Conservation (phyloP, 164 flowering plant genomes). For the Taxillus chinensis region DNA sequence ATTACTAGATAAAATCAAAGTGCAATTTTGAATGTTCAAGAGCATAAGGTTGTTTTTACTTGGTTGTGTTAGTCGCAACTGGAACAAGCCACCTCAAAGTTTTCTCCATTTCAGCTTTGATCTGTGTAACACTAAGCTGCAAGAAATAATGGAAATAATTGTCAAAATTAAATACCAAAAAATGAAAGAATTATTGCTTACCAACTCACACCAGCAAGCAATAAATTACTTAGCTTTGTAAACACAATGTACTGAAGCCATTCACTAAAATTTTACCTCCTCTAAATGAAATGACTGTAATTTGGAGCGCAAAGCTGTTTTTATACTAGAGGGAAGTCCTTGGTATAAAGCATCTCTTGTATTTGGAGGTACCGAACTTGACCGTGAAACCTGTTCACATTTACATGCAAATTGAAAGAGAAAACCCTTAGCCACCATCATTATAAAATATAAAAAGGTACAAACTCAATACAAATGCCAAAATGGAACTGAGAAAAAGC, state of each 20-base stretch:
- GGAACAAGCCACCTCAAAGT: slow-evolving; percentile 97
- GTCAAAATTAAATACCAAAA: too few relatives aligned
- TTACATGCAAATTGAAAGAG: not conserved
- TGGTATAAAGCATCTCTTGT: slow-evolving; percentile 48
- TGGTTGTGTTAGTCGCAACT: slow-evolving; percentile 86
- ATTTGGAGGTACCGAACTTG: slow-evolving; percentile 43
- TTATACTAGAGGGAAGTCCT: slow-evolving; percentile 44
- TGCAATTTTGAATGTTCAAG: too few relatives aligned
- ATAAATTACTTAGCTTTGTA: too few relatives aligned
- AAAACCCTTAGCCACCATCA: too few relatives aligned
- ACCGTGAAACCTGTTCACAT: slow-evolving; percentile 40
- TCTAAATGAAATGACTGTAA: slow-evolving; percentile 33
- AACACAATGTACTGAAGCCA: not conserved
- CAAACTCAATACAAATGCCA: too few relatives aligned
- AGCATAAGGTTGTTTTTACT: slow-evolving; percentile 32
- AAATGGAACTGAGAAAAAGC: too few relatives aligned
- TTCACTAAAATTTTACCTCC: slow-evolving; percentile 22
- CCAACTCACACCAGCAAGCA: not conserved
- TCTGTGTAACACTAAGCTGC: slow-evolving; percentile 79
- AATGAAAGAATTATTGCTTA: not conserved
- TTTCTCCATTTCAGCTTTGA: slow-evolving; percentile 97
- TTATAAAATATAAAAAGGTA: too few relatives aligned
- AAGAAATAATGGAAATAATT: not conserved
- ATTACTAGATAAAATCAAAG: not conserved
- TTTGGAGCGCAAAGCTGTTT: slow-evolving; percentile 37